Evolutionary conservation across 2,329 filamentous ascomycete genomes (phyloP).

Genomic region (Pseudogymnoascus sp.): DNA sequence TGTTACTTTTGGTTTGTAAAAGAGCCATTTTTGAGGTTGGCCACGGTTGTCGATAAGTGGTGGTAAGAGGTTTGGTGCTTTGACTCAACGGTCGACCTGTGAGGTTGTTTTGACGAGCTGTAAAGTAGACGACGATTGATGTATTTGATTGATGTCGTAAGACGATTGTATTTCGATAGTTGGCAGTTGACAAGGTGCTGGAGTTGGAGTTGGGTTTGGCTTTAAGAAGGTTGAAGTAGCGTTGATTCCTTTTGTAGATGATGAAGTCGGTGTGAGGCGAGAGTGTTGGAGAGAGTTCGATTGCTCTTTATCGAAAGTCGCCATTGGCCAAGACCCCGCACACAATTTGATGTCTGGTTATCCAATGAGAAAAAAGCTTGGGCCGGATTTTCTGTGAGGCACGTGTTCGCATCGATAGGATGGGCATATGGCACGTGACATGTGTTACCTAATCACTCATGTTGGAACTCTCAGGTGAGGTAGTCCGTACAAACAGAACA

Average conservation of each 20-base stretch:
- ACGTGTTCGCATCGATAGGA: constrained; percentile 35
- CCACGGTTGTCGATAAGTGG: constrained; percentile 23
- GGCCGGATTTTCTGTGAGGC: background rate
- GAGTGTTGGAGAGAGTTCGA: constrained; percentile 2
- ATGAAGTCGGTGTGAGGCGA: constrained; percentile 8
- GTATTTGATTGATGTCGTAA: constrained; percentile 2
- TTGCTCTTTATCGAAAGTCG: constrained; percentile 6
- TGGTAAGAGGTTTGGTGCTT: constrained; percentile 2
- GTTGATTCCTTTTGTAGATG: background rate
- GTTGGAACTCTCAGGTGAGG: background rate
- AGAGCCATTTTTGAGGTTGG: constrained; percentile 28
- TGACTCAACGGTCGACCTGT: constrained; percentile 1
- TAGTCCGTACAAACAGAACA: no score
- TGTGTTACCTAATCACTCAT: background rate
- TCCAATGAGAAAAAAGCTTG: constrained; percentile 3
- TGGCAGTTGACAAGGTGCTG: background rate
- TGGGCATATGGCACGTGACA: constrained; percentile 31
- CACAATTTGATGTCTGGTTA: background rate
- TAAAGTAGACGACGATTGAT: background rate
- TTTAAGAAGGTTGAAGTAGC: background rate
- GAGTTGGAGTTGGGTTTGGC: background rate
- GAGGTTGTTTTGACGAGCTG: background rate
- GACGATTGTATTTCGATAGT: background rate
- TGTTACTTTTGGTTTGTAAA: constrained; percentile 27
- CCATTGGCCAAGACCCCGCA: constrained; percentile 6